These are phyloP conservation scores for Monilinia aucupariae DNA, from an alignment of 2,329 filamentous ascomycete genomes.

Conservation along the genomic window DNA sequence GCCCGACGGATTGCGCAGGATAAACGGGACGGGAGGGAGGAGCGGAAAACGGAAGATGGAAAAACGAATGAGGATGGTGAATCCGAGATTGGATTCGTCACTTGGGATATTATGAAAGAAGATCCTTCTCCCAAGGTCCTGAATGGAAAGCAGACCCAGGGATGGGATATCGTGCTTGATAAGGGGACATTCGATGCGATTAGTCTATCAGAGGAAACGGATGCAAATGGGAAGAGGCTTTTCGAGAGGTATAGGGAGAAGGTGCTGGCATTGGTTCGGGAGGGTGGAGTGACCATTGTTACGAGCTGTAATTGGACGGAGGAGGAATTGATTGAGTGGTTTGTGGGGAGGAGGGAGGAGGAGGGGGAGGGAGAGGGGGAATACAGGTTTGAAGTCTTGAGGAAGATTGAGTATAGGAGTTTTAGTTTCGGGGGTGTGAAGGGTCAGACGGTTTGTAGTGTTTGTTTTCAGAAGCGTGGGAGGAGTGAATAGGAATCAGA, in stretches of 20 bases:
- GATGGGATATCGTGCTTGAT: constrained; percentile 90
- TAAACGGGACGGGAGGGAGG: constrained; percentile 31
- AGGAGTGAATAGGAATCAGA: background rate
- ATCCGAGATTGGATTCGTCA: constrained; percentile 42
- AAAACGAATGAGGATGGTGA: background rate
- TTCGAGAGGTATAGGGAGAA: constrained; percentile 70
- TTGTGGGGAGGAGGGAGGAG: constrained; percentile 49
- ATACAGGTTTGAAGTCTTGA: constrained; percentile 44
- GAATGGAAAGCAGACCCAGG: constrained; percentile 33
- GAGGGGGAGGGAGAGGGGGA: constrained; percentile 37
- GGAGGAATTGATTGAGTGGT: constrained; percentile 76
- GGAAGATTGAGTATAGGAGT: constrained; percentile 72
- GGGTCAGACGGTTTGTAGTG: constrained; percentile 81
- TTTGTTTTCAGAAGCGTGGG: constrained; percentile 64
- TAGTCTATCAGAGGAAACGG: constrained; percentile 59
- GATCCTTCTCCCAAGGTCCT: constrained; percentile 35
- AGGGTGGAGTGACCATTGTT: constrained; percentile 70
- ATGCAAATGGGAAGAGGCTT: constrained; percentile 51
- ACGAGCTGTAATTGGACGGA: constrained; percentile 99
- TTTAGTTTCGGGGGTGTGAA: constrained; percentile 87
- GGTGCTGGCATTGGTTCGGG: constrained; percentile 62
- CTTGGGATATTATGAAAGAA: constrained; percentile 46
- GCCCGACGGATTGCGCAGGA: constrained; percentile 56
- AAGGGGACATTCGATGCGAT: constrained; percentile 98
- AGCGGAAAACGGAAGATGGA: constrained; percentile 21